Conservation (phyloP, 2,329 filamentous ascomycete genomes). For the Helotiales sp. region DNA sequence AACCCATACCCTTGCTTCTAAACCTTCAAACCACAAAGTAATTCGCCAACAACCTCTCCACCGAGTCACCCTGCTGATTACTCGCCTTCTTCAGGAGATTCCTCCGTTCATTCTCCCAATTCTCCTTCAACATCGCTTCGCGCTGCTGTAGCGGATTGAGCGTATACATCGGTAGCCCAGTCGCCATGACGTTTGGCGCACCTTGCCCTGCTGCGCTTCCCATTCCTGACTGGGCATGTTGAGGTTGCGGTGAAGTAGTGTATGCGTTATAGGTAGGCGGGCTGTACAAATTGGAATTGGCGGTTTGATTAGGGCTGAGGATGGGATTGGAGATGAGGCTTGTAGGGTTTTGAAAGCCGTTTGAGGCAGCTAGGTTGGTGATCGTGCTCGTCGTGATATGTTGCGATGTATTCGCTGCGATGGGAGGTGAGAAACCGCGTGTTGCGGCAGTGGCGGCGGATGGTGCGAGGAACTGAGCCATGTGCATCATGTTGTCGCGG, state of each 20-base stretch:
- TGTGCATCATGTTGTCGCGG: conserved; percentile 37
- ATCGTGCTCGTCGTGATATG: conserved; percentile 17
- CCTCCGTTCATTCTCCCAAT: conserved; percentile 50
- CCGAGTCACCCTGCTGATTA: conserved; percentile 33
- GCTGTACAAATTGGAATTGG: not conserved
- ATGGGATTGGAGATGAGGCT: not conserved
- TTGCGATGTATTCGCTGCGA: conserved; percentile 10
- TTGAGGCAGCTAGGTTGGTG: conserved; percentile 10
- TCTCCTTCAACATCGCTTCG: conserved; percentile 54
- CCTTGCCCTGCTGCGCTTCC: not conserved
- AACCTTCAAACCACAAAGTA: conserved; percentile 36
- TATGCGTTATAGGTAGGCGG: not conserved
- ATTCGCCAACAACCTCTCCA: conserved; percentile 36
- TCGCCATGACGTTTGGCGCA: not conserved
- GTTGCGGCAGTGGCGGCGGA: conserved; percentile 15
- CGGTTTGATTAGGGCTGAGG: conserved; percentile 35
- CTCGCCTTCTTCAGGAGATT: conserved; percentile 42
- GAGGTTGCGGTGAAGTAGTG: not conserved
- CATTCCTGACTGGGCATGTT: not conserved
- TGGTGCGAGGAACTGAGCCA: conserved; percentile 22
- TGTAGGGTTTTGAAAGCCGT: not conserved
- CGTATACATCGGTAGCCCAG: conserved; percentile 42
- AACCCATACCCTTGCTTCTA: too few relatives aligned
- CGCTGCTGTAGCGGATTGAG: conserved; percentile 54
- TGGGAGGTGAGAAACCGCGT: conserved; percentile 20